A percentile compares a stretch with the other conserved stretches of the same genome.
These are phyloP conservation scores for Mediolabrus comicus DNA, from an alignment of 108 stramenopile genomes.

Conservation along the genomic window DNA sequence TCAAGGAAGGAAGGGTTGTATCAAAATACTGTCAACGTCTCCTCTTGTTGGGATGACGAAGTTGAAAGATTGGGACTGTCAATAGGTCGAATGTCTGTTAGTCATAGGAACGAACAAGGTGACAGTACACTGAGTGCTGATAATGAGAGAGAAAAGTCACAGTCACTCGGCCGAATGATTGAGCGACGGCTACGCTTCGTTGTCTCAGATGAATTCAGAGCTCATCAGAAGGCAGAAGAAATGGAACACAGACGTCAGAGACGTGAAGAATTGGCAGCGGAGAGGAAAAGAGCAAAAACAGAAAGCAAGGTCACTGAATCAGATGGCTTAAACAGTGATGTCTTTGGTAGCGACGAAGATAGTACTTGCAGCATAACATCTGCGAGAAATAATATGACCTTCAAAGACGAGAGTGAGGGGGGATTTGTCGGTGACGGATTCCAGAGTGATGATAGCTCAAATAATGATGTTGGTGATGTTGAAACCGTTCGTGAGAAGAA, in stretches of 20 bases:
- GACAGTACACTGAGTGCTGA: neutral
- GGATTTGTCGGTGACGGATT: constrained; percentile 20
- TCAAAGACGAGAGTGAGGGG: neutral
- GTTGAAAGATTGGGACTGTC: constrained; percentile 9
- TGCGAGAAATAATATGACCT: neutral
- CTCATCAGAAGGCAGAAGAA: neutral
- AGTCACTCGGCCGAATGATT: neutral
- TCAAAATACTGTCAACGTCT: constrained; percentile 4
- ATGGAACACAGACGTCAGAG: neutral
- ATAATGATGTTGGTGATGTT: neutral
- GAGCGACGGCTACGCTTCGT: constrained; percentile 8
- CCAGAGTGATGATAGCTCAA: constrained; percentile 14
- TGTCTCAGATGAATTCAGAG: neutral
- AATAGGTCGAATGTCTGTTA: neutral
- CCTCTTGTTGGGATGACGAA: constrained; percentile 31
- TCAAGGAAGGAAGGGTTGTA: constrained; percentile 23
- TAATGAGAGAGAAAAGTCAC: neutral
- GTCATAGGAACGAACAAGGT: neutral
- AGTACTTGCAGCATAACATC: neutral
- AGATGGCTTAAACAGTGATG: neutral
- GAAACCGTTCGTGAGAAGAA: neutral
- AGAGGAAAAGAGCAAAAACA: neutral
- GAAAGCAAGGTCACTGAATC: neutral
- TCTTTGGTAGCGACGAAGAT: neutral
- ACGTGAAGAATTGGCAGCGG: constrained; percentile 14